Conservation (phyloP, 345 rosid species). For the Acer saccharum region DNA sequence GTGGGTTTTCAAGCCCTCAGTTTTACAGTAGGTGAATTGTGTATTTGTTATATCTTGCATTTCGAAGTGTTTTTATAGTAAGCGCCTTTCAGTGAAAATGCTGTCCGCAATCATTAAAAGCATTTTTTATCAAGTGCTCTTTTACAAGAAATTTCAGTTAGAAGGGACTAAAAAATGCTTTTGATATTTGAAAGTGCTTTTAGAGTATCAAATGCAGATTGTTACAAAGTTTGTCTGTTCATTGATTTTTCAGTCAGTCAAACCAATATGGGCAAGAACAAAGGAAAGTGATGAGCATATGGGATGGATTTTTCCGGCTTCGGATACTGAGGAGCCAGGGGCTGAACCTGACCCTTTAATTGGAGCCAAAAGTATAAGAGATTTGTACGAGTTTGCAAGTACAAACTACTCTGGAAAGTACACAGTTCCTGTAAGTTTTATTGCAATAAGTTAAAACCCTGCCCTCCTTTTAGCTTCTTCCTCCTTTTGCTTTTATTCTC, state of each 20-base stretch:
- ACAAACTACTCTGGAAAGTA: slow-evolving; percentile 74
- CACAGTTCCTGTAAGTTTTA: slow-evolving; percentile 81
- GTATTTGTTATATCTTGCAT: not conserved
- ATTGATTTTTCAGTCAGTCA: slow-evolving; percentile 56
- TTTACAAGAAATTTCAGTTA: not conserved
- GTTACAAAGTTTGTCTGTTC: slow-evolving; percentile 8
- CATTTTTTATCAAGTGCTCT: not conserved
- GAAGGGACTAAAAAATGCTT: not conserved
- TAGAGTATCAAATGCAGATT: not conserved
- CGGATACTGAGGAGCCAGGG: slow-evolving; percentile 64
- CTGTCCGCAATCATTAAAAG: not conserved
- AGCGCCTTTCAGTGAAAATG: not conserved
- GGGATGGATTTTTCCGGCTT: slow-evolving; percentile 86
- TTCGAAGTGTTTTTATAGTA: too few species aligned
- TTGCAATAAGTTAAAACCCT: not conserved
- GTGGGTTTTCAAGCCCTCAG: not conserved
- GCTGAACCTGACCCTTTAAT: slow-evolving; percentile 75
- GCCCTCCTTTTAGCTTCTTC: not conserved
- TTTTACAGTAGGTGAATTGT: not conserved
- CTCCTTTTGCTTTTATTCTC: slow-evolving; percentile 5
- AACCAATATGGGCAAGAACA: slow-evolving; percentile 89
- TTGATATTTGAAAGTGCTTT: not conserved
- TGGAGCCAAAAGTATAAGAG: slow-evolving; percentile 77
- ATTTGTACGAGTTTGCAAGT: slow-evolving; percentile 80
- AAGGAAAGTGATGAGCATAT: slow-evolving; percentile 80